phyloP scores from a whole-genome alignment of 2,329 filamentous ascomycete genomes.

The Hymenoscyphus scutula region DNA sequence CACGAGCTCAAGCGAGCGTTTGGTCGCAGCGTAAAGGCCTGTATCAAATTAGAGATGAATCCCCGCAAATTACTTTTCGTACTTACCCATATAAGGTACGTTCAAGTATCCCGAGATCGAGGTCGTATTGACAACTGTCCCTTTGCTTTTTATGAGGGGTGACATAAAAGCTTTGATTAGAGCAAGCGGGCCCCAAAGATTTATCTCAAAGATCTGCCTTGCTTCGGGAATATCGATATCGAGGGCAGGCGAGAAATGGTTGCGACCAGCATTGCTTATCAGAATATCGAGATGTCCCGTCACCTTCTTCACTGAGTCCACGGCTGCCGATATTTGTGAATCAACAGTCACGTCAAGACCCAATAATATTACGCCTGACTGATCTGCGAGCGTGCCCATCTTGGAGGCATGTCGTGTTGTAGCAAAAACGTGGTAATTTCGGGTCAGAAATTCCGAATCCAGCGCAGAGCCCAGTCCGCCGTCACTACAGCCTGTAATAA shows the following conservation, averaged over 20 bases:
- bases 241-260: slow-evolving; percentile 30
- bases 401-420: slow-evolving; percentile 39
- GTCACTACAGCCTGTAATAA: slow-evolving; percentile 40
- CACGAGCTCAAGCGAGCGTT: slow-evolving; percentile 9
- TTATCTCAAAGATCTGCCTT: slow-evolving; percentile 33
- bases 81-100: slow-evolving; percentile 9
- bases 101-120: slow-evolving; percentile 29
- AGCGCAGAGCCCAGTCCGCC: slow-evolving; percentile 41
- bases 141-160: slow-evolving; percentile 24
- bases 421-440: slow-evolving; percentile 40
- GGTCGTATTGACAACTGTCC: slow-evolving; percentile 44
- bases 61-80: background rate
- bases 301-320: slow-evolving; percentile 35
- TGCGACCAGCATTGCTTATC: slow-evolving; percentile 43
- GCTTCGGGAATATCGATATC: slow-evolving; percentile 33
- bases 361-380: slow-evolving; percentile 33
- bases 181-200: slow-evolving; percentile 33
- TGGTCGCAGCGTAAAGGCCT: slow-evolving; percentile 10
- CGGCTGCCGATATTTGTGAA: slow-evolving; percentile 36
- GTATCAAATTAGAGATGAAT: background rate
- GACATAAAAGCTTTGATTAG: slow-evolving; percentile 32
- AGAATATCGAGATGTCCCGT: slow-evolving; percentile 41
- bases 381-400: slow-evolving; percentile 25
- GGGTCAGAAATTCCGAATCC: slow-evolving; percentile 37
- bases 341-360: slow-evolving; percentile 41